Base-by-base conservation (phyloP, 140 eudicot genomes). In the Flaveria floridana region DNA sequence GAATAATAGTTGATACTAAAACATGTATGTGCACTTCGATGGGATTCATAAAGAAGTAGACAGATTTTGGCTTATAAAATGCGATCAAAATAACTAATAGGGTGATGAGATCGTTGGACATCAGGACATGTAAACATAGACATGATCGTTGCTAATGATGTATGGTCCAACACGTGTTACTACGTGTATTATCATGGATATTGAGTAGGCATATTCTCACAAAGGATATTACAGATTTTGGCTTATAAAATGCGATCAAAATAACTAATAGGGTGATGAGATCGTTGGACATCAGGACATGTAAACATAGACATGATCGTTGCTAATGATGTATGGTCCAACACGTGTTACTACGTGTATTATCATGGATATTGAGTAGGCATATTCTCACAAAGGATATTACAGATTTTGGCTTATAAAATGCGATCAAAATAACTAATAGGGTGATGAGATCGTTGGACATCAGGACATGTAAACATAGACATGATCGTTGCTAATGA, bases 1-100 rank as follows among this genome's bases (percentile, higher is more conserved):
- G 34, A 28, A 28, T 19, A 53, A 28, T 57, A 4, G 70, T 77
- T 77, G 81, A 69, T 64, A 16, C 37, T 30, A 30, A 20, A 57
- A 9, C 61, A 53, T 53, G 15, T 56, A 47, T 20, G 28, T 59
- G 65, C 39, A 59, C 65, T 3, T 3, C 0, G 6, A 30, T 30
- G 6, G 37, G 1, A 30, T 3, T 3, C 64, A 59, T 59, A 41
- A 59, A 59, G 18, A 59, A 59, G 65, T 23, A 13, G 0, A 23
- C 50, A 12, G 11, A 57, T 19, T 59, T 11, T 23, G 16, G 41
- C 8, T 39, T 2, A 59, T 59, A 59, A 59, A 1, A 59, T 25
- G 23, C 9, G 2, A 59, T 26, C 3, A 59, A 25, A 59, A 59
- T 39, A 23, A 59, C 16, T 59, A 9, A 59, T 25, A 23, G 18